Percentiles rank a stretch among this genome's conserved stretches.
Evolutionary conservation across 768 basidiomycete genomes (phyloP).

Genomic region (Boletus speciosus): DNA sequence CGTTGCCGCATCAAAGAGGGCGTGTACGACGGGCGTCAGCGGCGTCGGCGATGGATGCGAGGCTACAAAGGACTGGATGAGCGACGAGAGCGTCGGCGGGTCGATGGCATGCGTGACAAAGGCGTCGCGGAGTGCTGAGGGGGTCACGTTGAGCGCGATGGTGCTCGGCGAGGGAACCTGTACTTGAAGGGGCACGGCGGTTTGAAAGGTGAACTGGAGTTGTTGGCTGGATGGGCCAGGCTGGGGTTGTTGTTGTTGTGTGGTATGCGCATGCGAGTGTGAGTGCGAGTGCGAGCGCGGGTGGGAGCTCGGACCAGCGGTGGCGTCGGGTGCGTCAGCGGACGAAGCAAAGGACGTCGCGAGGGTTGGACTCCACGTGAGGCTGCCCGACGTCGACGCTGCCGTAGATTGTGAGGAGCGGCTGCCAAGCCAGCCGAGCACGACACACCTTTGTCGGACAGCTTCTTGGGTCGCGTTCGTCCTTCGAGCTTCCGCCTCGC

Average conservation of each 20-base stretch:
- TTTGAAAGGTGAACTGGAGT: slow-evolving; percentile 44
- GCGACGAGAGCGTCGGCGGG: slow-evolving; percentile 45
- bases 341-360: slow-evolving; percentile 36
- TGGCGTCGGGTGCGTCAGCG: slow-evolving; percentile 11
- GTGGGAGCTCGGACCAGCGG: slow-evolving; percentile 32
- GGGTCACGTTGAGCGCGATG: slow-evolving; percentile 29
- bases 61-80: slow-evolving; percentile 49
- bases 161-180: slow-evolving; percentile 13
- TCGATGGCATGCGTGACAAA: slow-evolving; percentile 40
- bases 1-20: slow-evolving; percentile 51
- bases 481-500: slow-evolving; percentile 57
- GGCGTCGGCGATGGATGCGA: slow-evolving; percentile 49
- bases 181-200: slow-evolving; percentile 43
- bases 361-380: slow-evolving; percentile 40
- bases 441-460: slow-evolving; percentile 46
- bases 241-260: slow-evolving; percentile 28
- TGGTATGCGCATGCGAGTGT: slow-evolving; percentile 3
- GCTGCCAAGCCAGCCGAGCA: not conserved
- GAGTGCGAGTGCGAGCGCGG: slow-evolving; percentile 20
- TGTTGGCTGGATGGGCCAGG: slow-evolving; percentile 32
- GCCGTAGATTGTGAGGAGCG: not conserved
- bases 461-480: slow-evolving; percentile 47
- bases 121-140: slow-evolving; percentile 30
- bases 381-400: slow-evolving; percentile 21
- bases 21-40: slow-evolving; percentile 46